Evolutionary conservation across 1,284 basidiomycete genomes (phyloP).

Genomic region (Heterobasidion occidentale): DNA sequence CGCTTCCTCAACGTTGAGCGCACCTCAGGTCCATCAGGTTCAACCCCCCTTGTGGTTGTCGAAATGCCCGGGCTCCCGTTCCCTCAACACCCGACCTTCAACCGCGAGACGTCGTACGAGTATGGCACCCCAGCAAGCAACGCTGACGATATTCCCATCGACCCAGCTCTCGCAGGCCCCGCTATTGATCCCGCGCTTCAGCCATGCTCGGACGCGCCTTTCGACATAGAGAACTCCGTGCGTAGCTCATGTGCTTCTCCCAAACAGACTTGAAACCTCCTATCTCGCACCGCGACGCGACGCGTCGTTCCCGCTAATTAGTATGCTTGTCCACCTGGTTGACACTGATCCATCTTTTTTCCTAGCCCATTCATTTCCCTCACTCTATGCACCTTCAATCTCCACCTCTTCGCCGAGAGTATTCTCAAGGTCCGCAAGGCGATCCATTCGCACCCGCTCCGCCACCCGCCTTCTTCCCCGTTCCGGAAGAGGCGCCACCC

Average conservation of each 20-base stretch:
- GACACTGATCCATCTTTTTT: constrained; percentile 10
- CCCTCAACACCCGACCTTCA: constrained; percentile 36
- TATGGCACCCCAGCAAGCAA: constrained; percentile 46
- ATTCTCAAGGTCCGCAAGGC: constrained; percentile 67
- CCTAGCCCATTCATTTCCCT: constrained; percentile 5
- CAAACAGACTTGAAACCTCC: neutral
- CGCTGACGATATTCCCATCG: constrained; percentile 61
- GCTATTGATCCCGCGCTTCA: constrained; percentile 46
- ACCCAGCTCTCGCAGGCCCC: constrained; percentile 51
- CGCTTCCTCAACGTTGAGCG: constrained; percentile 2
- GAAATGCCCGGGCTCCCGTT: constrained; percentile 56
- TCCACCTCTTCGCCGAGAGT: constrained; percentile 25
- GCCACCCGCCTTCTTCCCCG: constrained; percentile 40
- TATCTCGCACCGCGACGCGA: constrained; percentile 25
- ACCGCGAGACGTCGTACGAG: constrained; percentile 48
- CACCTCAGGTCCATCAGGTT: constrained; percentile 7
- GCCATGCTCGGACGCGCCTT: constrained; percentile 17
- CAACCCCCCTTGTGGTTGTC: constrained; percentile 2
- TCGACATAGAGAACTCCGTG: constrained; percentile 17
- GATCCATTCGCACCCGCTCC: constrained; percentile 70
- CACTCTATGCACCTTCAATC: constrained; percentile 5
- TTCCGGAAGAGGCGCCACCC: constrained; percentile 28
- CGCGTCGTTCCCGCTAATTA: constrained; percentile 17
- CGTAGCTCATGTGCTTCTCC: neutral
- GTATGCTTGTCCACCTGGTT: constrained; percentile 8